These are phyloP conservation scores for Maudiozyma humilis DNA, from an alignment of 1,139 yeast genomes.

Conservation along the genomic window DNA sequence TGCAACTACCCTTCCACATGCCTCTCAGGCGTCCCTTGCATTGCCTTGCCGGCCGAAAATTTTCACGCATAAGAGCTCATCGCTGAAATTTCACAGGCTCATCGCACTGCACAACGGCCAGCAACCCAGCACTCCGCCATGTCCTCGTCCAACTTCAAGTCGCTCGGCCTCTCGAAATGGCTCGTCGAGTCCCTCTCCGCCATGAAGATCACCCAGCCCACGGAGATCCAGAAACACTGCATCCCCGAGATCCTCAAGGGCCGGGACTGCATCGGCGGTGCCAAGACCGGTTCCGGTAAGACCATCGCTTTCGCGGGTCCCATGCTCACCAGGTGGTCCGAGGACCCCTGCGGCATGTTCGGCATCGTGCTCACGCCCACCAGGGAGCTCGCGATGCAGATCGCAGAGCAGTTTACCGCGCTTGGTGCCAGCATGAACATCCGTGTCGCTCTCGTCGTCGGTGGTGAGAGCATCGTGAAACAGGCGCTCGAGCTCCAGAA, in stretches of 20 bases:
- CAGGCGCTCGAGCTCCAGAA: conserved; percentile 76
- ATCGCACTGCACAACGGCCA: no score
- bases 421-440: conserved; percentile 85
- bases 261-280: conserved; percentile 92
- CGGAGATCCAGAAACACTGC: conserved; percentile 79
- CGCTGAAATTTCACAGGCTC: not conserved
- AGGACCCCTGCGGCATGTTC: conserved; percentile 87
- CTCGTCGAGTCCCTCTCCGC: conserved; percentile 68
- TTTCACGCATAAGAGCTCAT: not conserved
- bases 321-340: conserved; percentile 88
- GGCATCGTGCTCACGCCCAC: conserved; percentile 92
- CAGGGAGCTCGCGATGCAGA: conserved; percentile 88
- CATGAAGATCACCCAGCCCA: conserved; percentile 77
- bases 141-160: conserved; percentile 7
- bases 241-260: conserved; percentile 76
- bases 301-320: conserved; percentile 97
- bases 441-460: conserved; percentile 73
- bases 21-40: not conserved
- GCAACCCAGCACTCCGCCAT: no score
- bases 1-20: not conserved
- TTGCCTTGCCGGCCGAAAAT: not conserved
- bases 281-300: conserved; percentile 97
- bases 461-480: conserved; percentile 86
- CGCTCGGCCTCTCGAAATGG: conserved; percentile 78
- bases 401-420: conserved; percentile 93